phyloP scores from a whole-genome alignment of 169 alveolate genomes.

The Cyclospora cayetanensis region DNA sequence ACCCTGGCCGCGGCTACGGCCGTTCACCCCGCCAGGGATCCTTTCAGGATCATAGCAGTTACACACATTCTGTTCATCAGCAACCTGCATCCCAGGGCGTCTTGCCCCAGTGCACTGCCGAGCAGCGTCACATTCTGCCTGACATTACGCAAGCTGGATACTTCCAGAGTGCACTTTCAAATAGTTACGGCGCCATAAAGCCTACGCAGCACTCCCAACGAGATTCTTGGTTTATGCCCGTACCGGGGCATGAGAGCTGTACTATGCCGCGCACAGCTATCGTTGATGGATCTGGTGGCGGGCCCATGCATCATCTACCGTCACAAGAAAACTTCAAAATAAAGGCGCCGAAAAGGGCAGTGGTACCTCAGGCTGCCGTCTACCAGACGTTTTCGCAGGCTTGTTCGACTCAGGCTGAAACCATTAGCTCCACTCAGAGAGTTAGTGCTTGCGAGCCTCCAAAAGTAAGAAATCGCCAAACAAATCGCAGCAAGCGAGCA shows the following conservation, averaged over 20 bases:
- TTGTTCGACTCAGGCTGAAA: conserved; percentile 3
- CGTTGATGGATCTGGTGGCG: not conserved
- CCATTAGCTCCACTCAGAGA: not conserved
- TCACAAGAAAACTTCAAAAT: not conserved
- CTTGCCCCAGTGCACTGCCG: not conserved
- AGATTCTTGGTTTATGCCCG: conserved; percentile 17
- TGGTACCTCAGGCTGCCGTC: not conserved
- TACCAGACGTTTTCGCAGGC: not conserved
- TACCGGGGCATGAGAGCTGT: not conserved
- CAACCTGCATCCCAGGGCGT: not conserved
- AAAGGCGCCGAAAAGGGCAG: not conserved
- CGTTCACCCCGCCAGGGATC: not conserved
- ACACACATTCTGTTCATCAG: too few species aligned
- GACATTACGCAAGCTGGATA: not conserved
- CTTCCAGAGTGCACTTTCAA: not conserved
- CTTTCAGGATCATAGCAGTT: too few species aligned
- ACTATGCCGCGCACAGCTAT: not conserved
- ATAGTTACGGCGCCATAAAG: not conserved
- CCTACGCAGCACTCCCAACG: not conserved
- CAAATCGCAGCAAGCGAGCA: not conserved
- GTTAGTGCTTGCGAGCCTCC: not conserved
- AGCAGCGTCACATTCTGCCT: not conserved
- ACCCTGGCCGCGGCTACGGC: not conserved
- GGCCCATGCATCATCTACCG: not conserved
- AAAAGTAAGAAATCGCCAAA: not conserved